Percentiles rank a stretch among this genome's conserved stretches.
Evolutionary conservation across 2,329 filamentous ascomycete genomes (phyloP).

Genomic region (Ceratocystis ficicola): DNA sequence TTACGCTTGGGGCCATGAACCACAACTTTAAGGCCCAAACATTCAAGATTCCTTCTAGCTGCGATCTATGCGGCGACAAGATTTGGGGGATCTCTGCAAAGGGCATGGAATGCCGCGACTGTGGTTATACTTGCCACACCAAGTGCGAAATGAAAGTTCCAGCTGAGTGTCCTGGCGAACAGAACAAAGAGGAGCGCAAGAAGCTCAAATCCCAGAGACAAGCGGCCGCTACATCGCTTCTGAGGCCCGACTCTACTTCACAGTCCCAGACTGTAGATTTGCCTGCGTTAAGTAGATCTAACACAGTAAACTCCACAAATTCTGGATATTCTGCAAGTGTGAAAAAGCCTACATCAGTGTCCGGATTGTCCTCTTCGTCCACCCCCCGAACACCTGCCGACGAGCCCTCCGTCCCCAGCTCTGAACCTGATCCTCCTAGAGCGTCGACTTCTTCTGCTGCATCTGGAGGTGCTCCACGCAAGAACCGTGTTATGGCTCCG

Average conservation of each 20-base stretch:
- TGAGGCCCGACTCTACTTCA: conserved; percentile 38
- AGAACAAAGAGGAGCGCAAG: conserved; percentile 89
- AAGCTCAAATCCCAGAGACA: conserved; percentile 81
- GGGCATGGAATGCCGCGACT: conserved; percentile 90
- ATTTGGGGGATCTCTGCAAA: conserved; percentile 97
- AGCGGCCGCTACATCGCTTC: conserved; percentile 54
- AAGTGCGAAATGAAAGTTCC: conserved; percentile 99
- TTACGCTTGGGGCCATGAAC: conserved; percentile 82
- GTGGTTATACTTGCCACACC: conserved; percentile 94
- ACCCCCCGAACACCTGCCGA: conserved; percentile 34
- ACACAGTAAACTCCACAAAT: conserved; percentile 82
- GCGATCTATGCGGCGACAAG: conserved; percentile 87
- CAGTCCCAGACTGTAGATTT: conserved; percentile 46
- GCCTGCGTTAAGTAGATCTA: conserved; percentile 59
- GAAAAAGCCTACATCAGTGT: conserved; percentile 60
- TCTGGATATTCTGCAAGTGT: conserved; percentile 77
- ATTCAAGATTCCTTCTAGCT: conserved; percentile 98
- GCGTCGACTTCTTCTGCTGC: conserved; percentile 19
- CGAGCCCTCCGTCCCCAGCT: conserved; percentile 31
- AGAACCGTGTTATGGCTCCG: conserved; percentile 70
- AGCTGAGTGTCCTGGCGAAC: conserved; percentile 85
- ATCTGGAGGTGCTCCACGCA: conserved; percentile 32
- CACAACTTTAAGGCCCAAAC: conserved; percentile 99
- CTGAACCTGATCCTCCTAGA: conserved; percentile 24
- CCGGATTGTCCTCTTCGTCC: conserved; percentile 26